Conservation (phyloP, 169 alveolate genomes). For the Theileria equi region DNA sequence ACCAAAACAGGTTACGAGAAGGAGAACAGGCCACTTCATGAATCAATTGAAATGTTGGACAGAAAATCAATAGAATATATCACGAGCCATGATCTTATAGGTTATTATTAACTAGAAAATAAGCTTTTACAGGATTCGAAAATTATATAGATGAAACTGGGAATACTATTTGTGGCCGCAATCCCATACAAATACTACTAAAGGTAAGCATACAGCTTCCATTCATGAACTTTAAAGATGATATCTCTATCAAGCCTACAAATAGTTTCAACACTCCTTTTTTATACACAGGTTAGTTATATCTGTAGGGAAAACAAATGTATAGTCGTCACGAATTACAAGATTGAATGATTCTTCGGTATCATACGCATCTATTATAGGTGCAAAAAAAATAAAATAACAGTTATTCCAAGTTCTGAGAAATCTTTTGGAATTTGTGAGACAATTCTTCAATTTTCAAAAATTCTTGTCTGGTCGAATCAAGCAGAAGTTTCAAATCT, state of each 20-base stretch:
- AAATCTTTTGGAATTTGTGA: conserved; percentile 32
- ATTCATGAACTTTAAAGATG: not conserved
- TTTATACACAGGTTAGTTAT: conserved; percentile 69
- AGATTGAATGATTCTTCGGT: conserved; percentile 80
- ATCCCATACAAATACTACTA: conserved; percentile 87
- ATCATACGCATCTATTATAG: conserved; percentile 84
- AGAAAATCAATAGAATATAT: conserved; percentile 77
- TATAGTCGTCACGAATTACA: conserved; percentile 73
- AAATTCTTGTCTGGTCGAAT: conserved; percentile 37
- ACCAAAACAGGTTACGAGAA: conserved; percentile 45
- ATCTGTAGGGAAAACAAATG: not conserved
- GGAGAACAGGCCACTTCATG: conserved; percentile 47
- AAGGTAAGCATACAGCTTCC: conserved; percentile 47
- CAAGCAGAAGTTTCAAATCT: conserved; percentile 31
- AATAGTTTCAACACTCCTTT: conserved; percentile 62
- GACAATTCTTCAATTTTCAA: conserved; percentile 53
- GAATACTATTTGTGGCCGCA: conserved; percentile 93
- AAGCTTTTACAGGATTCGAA: conserved; percentile 65
- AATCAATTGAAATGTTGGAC: conserved; percentile 81
- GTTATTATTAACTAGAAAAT: conserved; percentile 6
- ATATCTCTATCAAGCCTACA: conserved; percentile 11
- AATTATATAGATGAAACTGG: conserved; percentile 83
- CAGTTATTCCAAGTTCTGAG: conserved; percentile 19
- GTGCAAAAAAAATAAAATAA: conserved; percentile 8
- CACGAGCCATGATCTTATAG: conserved; percentile 64